Conservation (phyloP, 805 yeast genomes). For the Suhomyces sp. region DNA sequence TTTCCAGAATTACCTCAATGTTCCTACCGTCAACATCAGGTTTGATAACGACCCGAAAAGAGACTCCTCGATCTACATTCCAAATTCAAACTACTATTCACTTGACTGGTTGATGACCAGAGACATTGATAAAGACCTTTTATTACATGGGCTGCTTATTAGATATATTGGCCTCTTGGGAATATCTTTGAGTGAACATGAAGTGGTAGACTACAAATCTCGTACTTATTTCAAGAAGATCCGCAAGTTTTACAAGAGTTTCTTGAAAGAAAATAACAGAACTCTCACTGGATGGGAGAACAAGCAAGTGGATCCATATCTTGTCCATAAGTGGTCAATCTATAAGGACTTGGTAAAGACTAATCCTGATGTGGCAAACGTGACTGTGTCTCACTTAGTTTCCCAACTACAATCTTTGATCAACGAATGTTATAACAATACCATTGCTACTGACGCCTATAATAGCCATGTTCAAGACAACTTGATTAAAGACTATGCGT, state of each 20-base stretch:
- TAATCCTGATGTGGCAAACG: conserved; percentile 1
- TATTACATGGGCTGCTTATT: conserved; percentile 35
- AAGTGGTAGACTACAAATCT: conserved; percentile 30
- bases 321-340: conserved; percentile 19
- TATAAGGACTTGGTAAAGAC: conserved; percentile 17
- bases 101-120: conserved; percentile 29
- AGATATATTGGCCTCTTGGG: conserved; percentile 35
- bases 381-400: conserved; percentile 13
- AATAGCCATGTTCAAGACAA: conserved; percentile 46
- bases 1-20: conserved; percentile 28
- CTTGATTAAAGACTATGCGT: conserved; percentile 67
- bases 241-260: conserved; percentile 13
- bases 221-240: conserved; percentile 18
- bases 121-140: conserved; percentile 23
- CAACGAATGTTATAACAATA: conserved; percentile 10
- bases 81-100: conserved; percentile 34
- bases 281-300: conserved; percentile 20
- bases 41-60: conserved; percentile 29
- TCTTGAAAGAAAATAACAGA: conserved; percentile 11
- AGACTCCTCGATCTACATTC: conserved; percentile 27
- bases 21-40: conserved; percentile 32
- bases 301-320: conserved; percentile 13
- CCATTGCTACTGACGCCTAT: conserved; percentile 47
- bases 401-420: conserved; percentile 12
- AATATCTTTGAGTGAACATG: conserved; percentile 38